Evolutionary conservation across 306 rosid genomes (phyloP).

Genomic region (Carpinus fangiana): DNA sequence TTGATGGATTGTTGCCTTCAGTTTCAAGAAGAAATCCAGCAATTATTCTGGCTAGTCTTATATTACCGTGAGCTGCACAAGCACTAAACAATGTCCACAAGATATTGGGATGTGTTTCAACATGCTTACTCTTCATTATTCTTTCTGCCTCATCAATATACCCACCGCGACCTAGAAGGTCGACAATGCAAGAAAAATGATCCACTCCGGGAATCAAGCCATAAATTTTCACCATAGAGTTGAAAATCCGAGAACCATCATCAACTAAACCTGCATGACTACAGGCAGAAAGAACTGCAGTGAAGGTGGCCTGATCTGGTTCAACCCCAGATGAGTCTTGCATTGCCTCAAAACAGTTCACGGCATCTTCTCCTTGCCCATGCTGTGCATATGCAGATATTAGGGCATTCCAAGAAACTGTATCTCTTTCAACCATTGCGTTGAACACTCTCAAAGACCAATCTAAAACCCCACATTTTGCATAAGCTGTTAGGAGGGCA

Average conservation of each 20-base stretch:
- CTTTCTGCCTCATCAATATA: conserved; percentile 74
- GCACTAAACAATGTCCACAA: conserved; percentile 88
- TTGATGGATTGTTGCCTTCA: conserved; percentile 58
- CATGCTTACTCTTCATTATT: conserved; percentile 44
- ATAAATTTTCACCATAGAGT: conserved; percentile 53
- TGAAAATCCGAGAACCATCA: conserved; percentile 55
- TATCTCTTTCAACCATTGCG: conserved; percentile 62
- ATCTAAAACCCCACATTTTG: conserved; percentile 69
- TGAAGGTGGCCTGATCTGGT: conserved; percentile 77
- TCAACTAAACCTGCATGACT: conserved; percentile 74
- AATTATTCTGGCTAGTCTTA: conserved; percentile 62
- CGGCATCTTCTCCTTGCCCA: conserved; percentile 71
- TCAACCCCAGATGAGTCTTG: conserved; percentile 38
- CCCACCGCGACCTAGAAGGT: conserved; percentile 71
- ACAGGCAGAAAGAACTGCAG: conserved; percentile 76
- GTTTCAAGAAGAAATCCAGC: conserved; percentile 62
- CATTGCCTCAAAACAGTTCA: conserved; percentile 61
- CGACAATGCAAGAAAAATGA: conserved; percentile 79
- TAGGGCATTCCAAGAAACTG: conserved; percentile 74
- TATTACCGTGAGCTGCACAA: conserved; percentile 73
- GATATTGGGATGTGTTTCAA: conserved; percentile 56
- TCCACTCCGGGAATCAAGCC: conserved; percentile 52
- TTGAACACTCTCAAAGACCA: conserved; percentile 56
- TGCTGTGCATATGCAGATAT: conserved; percentile 78
- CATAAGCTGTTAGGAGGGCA: conserved; percentile 66